These are phyloP conservation scores for Xylaria sp. DNA, from an alignment of 2,329 filamentous ascomycete species.

Conservation along the genomic window DNA sequence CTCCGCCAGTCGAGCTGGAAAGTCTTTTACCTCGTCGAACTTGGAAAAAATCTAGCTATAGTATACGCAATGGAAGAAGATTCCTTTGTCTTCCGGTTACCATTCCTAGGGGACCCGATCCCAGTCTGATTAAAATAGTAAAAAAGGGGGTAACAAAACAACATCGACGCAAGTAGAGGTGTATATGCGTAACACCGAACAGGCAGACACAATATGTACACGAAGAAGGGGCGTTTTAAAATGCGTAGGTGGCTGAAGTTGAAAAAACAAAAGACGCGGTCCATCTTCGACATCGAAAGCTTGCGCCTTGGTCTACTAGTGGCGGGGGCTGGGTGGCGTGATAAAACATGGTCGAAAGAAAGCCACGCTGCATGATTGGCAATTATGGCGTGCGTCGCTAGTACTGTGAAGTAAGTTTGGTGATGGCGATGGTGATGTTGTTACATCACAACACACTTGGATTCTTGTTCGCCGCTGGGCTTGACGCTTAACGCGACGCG, in stretches of 20 bases:
- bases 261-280: conserved; percentile 4
- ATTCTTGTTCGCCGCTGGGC: conserved; percentile 69
- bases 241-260: conserved; percentile 14
- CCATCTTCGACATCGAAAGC: conserved; percentile 13
- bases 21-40: conserved; percentile 16
- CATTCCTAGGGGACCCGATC: conserved; percentile 25
- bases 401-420: neutral
- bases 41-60: conserved; percentile 31
- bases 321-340: neutral
- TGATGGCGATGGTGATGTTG: neutral
- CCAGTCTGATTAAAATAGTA: conserved; percentile 23
- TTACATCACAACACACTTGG: conserved; percentile 71
- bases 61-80: conserved; percentile 27
- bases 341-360: conserved; percentile 3
- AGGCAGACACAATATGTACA: conserved; percentile 38
- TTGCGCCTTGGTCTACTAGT: neutral
- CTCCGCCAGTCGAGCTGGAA: conserved; percentile 14
- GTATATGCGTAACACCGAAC: conserved; percentile 33
- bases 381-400: conserved; percentile 1
- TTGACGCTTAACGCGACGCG: conserved; percentile 86
- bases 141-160: conserved; percentile 15
- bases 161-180: conserved; percentile 18
- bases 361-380: conserved; percentile 10
- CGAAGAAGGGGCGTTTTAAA: conserved; percentile 28
- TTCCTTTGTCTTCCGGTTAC: conserved; percentile 17